Evolutionary conservation across 768 basidiomycete genomes (phyloP).

Genomic region (Tremella fuciformis): DNA sequence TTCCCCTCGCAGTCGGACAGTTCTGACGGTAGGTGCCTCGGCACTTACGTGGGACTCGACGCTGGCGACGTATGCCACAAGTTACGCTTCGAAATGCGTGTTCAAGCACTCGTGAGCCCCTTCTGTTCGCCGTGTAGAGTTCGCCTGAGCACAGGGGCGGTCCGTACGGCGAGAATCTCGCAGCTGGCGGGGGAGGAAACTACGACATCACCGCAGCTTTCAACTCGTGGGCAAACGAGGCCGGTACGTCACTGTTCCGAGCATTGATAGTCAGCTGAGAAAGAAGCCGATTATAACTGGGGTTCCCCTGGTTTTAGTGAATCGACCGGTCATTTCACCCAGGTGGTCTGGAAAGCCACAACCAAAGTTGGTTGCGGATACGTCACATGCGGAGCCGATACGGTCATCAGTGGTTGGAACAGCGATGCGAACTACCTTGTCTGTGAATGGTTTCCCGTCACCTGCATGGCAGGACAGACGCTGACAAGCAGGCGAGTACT

Average conservation of each 20-base stretch:
- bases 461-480: conserved; percentile 11
- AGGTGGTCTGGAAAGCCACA: conserved; percentile 46
- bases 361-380: conserved; percentile 42
- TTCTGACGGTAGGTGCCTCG: conserved; percentile 56
- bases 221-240: conserved; percentile 38
- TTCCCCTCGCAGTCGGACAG: background rate
- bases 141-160: conserved; percentile 9
- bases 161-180: conserved; percentile 48
- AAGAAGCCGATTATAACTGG: conserved; percentile 28
- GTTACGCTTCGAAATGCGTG: conserved; percentile 66
- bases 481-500: conserved; percentile 24
- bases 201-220: conserved; percentile 21
- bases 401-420: conserved; percentile 21
- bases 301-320: conserved; percentile 26
- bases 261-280: background rate
- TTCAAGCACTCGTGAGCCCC: conserved; percentile 60
- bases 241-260: conserved; percentile 5
- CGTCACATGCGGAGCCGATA: conserved; percentile 28
- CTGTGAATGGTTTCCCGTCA: background rate
- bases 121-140: background rate
- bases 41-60: conserved; percentile 65
- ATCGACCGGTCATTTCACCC: conserved; percentile 39
- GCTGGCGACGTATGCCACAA: conserved; percentile 63
- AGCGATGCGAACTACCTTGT: no score
- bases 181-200: conserved; percentile 13